These are phyloP conservation scores for Brettanomyces anomalus DNA, from an alignment of 805 yeast genomes.

Conservation along the genomic window DNA sequence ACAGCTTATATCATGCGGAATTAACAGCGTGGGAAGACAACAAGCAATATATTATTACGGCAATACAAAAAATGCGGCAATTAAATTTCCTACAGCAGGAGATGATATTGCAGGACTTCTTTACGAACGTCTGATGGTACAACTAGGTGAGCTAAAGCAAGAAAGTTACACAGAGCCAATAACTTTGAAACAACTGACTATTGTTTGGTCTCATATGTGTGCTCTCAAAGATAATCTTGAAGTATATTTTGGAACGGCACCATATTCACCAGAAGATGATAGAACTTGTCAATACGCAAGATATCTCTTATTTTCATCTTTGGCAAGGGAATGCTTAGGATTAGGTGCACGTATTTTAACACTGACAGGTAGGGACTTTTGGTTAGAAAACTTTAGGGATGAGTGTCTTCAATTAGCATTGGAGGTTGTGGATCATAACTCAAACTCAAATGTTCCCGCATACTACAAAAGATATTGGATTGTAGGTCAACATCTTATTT, in stretches of 20 bases:
- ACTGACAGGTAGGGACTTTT: slow-evolving; percentile 11
- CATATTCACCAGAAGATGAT: neutral
- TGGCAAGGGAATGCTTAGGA: slow-evolving; percentile 16
- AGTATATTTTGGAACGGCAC: slow-evolving; percentile 1
- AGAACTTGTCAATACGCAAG: slow-evolving; percentile 4
- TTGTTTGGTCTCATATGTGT: slow-evolving; percentile 11
- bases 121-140: slow-evolving; percentile 1
- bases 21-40: neutral
- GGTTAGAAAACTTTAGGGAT: slow-evolving; percentile 13
- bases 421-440: slow-evolving; percentile 11
- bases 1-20: neutral
- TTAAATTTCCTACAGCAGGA: neutral
- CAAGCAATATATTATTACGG: neutral
- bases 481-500: slow-evolving; percentile 19
- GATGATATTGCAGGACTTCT: slow-evolving; percentile 4
- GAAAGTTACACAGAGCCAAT: neutral
- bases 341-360: slow-evolving; percentile 16
- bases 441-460: slow-evolving; percentile 10
- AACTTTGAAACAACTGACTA: slow-evolving; percentile 2
- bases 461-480: slow-evolving; percentile 20
- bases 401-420: slow-evolving; percentile 14
- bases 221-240: slow-evolving; percentile 7
- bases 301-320: slow-evolving; percentile 15
- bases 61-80: too few relatives aligned
- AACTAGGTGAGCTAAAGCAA: slow-evolving; percentile 1